Base-by-base conservation (phyloP, 164 flowering plant species). In the Sedum album region DNA sequence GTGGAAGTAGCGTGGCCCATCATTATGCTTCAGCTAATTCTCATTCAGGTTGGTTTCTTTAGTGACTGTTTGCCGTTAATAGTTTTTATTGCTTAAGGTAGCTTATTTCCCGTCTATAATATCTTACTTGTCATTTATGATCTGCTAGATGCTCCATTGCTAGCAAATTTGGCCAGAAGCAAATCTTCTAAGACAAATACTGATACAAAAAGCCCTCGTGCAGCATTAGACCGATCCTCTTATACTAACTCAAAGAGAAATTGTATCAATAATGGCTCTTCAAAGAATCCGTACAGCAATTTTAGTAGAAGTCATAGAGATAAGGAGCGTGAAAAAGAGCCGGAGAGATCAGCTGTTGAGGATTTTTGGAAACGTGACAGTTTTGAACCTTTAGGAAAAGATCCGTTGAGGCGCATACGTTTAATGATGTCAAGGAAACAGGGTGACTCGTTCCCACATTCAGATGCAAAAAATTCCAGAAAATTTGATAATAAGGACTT, bases 251-350 rank as follows among this genome's bases (percentile, higher is more conserved):
- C 84, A 53, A 75, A 87, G 65, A 78, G 85, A 68, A 83, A 79
- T 80, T 79, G 86, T 21, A 76, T 75, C 69, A 84, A 83, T 79
- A 85, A 85, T 79, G 96, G 91, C 70, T 76, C 84, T 74, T 49
- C 83, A 44, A 82, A 80, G 71, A 85, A 85, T 75, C 78, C 92
- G 0, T 87, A 86, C 69, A 83, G 86, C 80, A 92, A 86, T 81
- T 92, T 87, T 69, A 69, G 78, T 75, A 80, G 96, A 72, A 84
- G 77, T 70, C 84, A 84, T 66, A 84, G 91, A 5, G 92, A 87
- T 33, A 88, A 76, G 80, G 89, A 81, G 62, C 76, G 94, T 26
- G 89, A 83, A 33, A 83, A 81, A 72, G 90, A 86, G 62, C 3
- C 3, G 38, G 38, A 35, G 7, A 79, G 83, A 69, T 74, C 72